These are phyloP conservation scores for Metschnikowia reukaufii DNA, from an alignment of 805 yeast species.

Conservation along the genomic window DNA sequence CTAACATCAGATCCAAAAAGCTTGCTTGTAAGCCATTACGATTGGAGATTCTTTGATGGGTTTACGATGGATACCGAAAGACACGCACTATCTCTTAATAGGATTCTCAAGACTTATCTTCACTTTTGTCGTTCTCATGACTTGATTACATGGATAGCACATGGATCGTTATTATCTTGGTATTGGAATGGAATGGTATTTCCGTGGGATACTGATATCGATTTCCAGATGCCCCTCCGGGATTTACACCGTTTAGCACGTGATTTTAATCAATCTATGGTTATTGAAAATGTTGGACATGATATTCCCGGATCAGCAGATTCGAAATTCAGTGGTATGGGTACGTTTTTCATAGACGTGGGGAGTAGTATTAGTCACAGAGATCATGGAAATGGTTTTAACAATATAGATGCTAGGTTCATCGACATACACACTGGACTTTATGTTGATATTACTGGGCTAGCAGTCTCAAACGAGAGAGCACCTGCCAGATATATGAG, in stretches of 20 bases:
- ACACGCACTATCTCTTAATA: constrained; percentile 20
- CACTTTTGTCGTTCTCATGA: constrained; percentile 21
- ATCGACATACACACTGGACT: constrained; percentile 32
- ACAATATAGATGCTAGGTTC: constrained; percentile 38
- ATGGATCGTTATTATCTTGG: constrained; percentile 25
- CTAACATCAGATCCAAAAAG: constrained; percentile 3
- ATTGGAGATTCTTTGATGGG: constrained; percentile 26
- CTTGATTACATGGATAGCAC: constrained; percentile 27
- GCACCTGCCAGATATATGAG: constrained; percentile 12
- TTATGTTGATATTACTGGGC: constrained; percentile 21
- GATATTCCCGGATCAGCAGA: constrained; percentile 13
- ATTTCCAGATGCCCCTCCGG: constrained; percentile 27
- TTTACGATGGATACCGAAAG: constrained; percentile 11
- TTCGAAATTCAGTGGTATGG: constrained; percentile 24
- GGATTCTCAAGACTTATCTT: constrained; percentile 22
- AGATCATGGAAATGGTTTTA: constrained; percentile 18
- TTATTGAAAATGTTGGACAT: constrained; percentile 22
- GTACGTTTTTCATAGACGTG: constrained; percentile 17
- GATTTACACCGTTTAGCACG: constrained; percentile 22
- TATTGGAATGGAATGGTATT: constrained; percentile 26
- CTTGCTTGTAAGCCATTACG: constrained; percentile 20
- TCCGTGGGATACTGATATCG: constrained; percentile 28
- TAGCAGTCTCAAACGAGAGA: constrained; percentile 11
- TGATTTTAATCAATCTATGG: constrained; percentile 23
- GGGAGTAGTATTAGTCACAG: constrained; percentile 15